Base-by-base conservation (phyloP, 495 filamentous ascomycete species). In the Xeromyces bisporus region DNA sequence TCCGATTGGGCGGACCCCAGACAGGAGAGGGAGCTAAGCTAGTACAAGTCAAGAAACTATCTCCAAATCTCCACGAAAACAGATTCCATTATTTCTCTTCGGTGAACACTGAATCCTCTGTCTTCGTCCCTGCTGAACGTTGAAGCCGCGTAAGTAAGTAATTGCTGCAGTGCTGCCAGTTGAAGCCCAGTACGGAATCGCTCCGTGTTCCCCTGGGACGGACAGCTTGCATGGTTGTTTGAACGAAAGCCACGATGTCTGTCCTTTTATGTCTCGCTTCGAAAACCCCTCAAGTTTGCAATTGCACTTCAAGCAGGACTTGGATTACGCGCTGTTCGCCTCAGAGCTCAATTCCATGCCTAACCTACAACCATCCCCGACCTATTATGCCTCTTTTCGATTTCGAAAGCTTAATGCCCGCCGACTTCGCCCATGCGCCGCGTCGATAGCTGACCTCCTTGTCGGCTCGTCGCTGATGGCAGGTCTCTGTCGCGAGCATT, bases 391-490 rank as follows among this genome's bases (percentile, higher is more conserved):
- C 41, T 44, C 47, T 26, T 36, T 47, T 35, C 47, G 45, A 47
- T 36, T 47, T 35, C 47, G 45, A 47, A 48, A 50, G 46, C 40
- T 56, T 43, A 38, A 51, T 37, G 38, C 53, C 42, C 41, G 53
- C 47, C 61, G 54, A 23, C 43, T 56, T 39, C 60, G 62, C 37
- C 56, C 51, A 6, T 44, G 43, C 35, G 43, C 54, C 40, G 50
- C 50, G 42, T 53, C 55, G 37, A 45, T 62, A 53, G 59, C 59
- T 39, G 58, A 64, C 40, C 32, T 58, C 35, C 82, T 85, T 49
- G 67, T 83, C 36, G 53, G 61, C 39, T 73, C 74, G 26, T 51
- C 83, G 34, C 71, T 73, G 33, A 54, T 65, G 37, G 79, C 75
- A 28, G 62, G 73, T 28, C 60, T 66, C 32, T 81, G 77, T 42